Conservation (phyloP, 768 basidiomycete species). For the Rhizopogon rudus region DNA sequence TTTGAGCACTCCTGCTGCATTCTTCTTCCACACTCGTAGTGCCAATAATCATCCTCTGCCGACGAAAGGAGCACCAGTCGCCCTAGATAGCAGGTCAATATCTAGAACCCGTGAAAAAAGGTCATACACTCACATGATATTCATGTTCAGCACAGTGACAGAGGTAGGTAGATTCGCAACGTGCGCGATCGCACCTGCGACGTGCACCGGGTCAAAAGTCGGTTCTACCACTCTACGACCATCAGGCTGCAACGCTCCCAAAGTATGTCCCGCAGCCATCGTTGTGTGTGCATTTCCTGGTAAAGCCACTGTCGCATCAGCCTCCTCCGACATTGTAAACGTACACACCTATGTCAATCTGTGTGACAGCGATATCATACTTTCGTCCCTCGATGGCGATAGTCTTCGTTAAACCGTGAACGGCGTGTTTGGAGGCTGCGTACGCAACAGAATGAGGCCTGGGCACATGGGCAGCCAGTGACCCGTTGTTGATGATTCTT, state of each 20-base stretch:
- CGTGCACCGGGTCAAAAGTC: conserved; percentile 66
- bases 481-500: conserved; percentile 84
- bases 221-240: conserved; percentile 54
- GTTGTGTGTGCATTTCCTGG: conserved; percentile 68
- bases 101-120: not conserved
- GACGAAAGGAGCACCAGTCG: conserved; percentile 40
- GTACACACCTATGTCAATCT: conserved; percentile 74
- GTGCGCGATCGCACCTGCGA: conserved; percentile 67
- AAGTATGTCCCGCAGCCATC: conserved; percentile 42
- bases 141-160: conserved; percentile 66
- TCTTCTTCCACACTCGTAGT: no score
- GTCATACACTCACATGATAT: conserved; percentile 59
- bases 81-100: conserved; percentile 23
- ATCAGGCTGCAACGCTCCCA: conserved; percentile 64
- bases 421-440: conserved; percentile 77
- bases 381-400: conserved; percentile 74
- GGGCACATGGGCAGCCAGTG: conserved; percentile 66
- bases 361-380: conserved; percentile 70
- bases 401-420: conserved; percentile 70
- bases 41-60: conserved; percentile 35
- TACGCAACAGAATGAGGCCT: conserved; percentile 64
- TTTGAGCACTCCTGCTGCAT: no score
- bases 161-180: conserved; percentile 64
- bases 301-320: not conserved
- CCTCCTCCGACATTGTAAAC: not conserved